Evolutionary conservation across 2,329 filamentous ascomycete genomes (phyloP), one percentile per base, ranked within the genome.

Genomic region (Epichloe baconii): DNA sequence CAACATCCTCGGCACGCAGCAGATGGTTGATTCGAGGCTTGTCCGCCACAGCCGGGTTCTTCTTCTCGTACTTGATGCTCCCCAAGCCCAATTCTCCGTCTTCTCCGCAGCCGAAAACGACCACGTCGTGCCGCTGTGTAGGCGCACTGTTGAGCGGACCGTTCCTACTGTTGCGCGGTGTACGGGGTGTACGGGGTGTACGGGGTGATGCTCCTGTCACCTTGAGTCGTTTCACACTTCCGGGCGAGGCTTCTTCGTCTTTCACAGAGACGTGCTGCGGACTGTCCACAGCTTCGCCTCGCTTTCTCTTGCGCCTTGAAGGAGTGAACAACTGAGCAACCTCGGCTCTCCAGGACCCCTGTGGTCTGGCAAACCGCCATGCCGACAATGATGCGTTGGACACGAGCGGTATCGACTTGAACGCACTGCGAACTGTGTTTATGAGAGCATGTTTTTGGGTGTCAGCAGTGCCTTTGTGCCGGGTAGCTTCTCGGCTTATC

Each of bases 21-120:
- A 73, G 65, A 23, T 73, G 68, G 59, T 86, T 85, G 50, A 81
- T 17, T 2, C 52, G 52, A 15, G 54, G 56, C 21, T 17, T 46
- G 40, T 41, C 21, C 40, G 43, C 53, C 14, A 42, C 48, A 11
- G 38, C 12, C 35, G 53, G 53, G 26, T 15, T 44, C 35, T 42
- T 50, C 23, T 46, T 38, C n/a, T 48, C 35, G 8, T 49, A 37
- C 14, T 14, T 40, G 19, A 46, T 50, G 15, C 47, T 41, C 10
- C 57, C 53, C n/a, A 58, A 35, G 3, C 57, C 55, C 43, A 59
- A 43, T 36, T 60, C 47, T 41, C 55, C 45, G 40, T 52, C 38
- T 11, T 59, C 42, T 38, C 56, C 35, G 38, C 47, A 19, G 52
- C 55, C 45, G 50, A 59, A 48, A n/a, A 54, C 53, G 2, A 53